A percentile compares a stretch with the other conserved stretches of the same genome.
Conservation (phyloP, 2,329 filamentous ascomycete genomes). For the Trichoderma koningiopsis region DNA sequence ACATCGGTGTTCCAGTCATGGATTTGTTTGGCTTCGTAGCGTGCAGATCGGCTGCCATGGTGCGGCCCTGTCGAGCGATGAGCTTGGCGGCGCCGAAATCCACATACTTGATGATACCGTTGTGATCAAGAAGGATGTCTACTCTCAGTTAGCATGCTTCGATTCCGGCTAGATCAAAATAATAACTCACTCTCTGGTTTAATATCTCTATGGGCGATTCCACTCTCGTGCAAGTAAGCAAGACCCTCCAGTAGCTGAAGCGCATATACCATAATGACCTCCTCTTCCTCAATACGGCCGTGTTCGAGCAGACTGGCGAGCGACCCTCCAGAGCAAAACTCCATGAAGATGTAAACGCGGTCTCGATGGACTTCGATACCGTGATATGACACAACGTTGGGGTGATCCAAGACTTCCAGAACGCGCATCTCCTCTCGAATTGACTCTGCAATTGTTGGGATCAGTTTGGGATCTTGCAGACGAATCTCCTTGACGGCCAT, state of each 20-base stretch:
- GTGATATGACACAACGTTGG: constrained; percentile 96
- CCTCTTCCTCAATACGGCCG: constrained; percentile 95
- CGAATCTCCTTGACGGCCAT: constrained; percentile 99
- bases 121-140: constrained; percentile 96
- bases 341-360: constrained; percentile 99
- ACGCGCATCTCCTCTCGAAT: constrained; percentile 98
- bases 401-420: constrained; percentile 91
- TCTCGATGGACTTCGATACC: constrained; percentile 98
- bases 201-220: constrained; percentile 94
- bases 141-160: constrained; percentile 28
- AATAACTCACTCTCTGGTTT: constrained; percentile 86
- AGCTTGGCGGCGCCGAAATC: constrained; percentile 98
- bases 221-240: constrained; percentile 87
- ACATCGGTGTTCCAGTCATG: constrained; percentile 99
- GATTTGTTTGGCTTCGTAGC: constrained; percentile 74
- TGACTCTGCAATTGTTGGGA: constrained; percentile 89
- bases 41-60: constrained; percentile 65
- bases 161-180: background rate
- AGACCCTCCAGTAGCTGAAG: constrained; percentile 92
- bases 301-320: constrained; percentile 88
- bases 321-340: constrained; percentile 95
- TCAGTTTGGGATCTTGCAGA: constrained; percentile 92
- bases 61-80: constrained; percentile 90
- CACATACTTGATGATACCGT: constrained; percentile 98
- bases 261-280: constrained; percentile 95